Base-by-base conservation (phyloP, 108 stramenopile species). In the Ochromonas danica region DNA sequence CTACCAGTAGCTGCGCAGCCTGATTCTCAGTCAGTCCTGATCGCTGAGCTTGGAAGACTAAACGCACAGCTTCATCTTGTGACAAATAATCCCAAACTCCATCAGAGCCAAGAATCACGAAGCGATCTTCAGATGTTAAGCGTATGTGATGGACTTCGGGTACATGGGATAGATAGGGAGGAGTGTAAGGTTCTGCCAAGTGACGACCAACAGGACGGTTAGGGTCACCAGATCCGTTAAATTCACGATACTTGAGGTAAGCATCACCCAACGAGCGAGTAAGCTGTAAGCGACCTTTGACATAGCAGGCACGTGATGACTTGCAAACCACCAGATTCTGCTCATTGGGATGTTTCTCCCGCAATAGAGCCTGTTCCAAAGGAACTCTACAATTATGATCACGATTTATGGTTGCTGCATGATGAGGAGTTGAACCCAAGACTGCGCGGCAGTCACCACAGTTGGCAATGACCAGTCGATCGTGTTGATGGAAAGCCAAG, bases 241-340 rank as follows among this genome's bases (percentile, higher is more conserved):
- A 89, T 83, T 89, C 89, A 1, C 86, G 43, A 57, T 86, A 86
- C 81, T 89, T 89, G 31, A 89, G 71, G 81, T 89, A 89, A 14
- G 87, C 83, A 82, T 89, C 89, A 6, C 89, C 89, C 35, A 89
- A 61, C 0, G 83, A 70, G 0, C 89, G 82, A 1, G 89, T 89
- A 28, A 88, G 87, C 83, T 89, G 79, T 39, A 89, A 79, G 14
- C 84, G 42, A 40, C 89, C 89, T 61, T 89, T 89, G 39, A 90
- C 88, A 72, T 90, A 89, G 82, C 88, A 89, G 22, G 85, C 80
- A 22, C 67, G 39, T 1, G 85, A 33, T n/a, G 22, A 77, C 84
- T 80, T 86, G 82, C 88, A 90, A 2, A 77, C 35, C 67, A 90
- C 84, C n/a, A 90, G 81, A 81, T 90, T 87, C 1, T 78, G 78